Evolutionary conservation across 1,284 basidiomycete genomes (phyloP).

Genomic region (Pseudozyma pruni): DNA sequence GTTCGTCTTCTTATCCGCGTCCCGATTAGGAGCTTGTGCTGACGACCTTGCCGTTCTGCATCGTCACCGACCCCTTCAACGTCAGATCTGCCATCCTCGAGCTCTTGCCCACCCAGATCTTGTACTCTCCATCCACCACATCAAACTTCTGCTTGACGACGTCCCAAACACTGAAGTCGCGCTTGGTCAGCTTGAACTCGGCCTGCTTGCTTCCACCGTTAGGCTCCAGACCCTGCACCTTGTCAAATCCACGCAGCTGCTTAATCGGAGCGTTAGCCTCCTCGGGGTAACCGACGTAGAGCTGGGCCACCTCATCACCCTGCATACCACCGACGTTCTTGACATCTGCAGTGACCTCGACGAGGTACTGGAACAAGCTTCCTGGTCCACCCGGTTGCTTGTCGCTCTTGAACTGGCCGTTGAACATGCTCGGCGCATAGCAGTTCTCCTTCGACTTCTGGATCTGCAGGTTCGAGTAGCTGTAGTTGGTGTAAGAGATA

Average conservation of each 20-base stretch:
- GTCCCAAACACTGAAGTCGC: conserved; percentile 52
- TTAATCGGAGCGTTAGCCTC: conserved; percentile 23
- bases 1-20: no score
- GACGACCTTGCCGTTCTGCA: conserved; percentile 23
- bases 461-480: conserved; percentile 28
- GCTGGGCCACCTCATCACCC: conserved; percentile 70
- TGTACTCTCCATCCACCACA: conserved; percentile 40
- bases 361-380: conserved; percentile 71
- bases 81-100: conserved; percentile 16
- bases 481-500: conserved; percentile 83
- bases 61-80: conserved; percentile 25
- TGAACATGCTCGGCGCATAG: conserved; percentile 24
- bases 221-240: conserved; percentile 25
- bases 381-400: conserved; percentile 35
- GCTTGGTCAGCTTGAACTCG: conserved; percentile 39
- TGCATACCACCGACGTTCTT: conserved; percentile 69
- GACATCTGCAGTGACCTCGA: conserved; percentile 68
- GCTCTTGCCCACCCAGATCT: conserved; percentile 42
- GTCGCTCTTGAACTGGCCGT: conserved; percentile 13
- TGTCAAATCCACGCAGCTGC: conserved; percentile 58
- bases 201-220: conserved; percentile 28
- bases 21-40: conserved; percentile 5
- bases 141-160: conserved; percentile 40
- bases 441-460: conserved; percentile 22
- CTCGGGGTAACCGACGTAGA: conserved; percentile 56